Evolutionary conservation across 768 basidiomycete genomes (phyloP).

Genomic region (Tylopilus felleus): DNA sequence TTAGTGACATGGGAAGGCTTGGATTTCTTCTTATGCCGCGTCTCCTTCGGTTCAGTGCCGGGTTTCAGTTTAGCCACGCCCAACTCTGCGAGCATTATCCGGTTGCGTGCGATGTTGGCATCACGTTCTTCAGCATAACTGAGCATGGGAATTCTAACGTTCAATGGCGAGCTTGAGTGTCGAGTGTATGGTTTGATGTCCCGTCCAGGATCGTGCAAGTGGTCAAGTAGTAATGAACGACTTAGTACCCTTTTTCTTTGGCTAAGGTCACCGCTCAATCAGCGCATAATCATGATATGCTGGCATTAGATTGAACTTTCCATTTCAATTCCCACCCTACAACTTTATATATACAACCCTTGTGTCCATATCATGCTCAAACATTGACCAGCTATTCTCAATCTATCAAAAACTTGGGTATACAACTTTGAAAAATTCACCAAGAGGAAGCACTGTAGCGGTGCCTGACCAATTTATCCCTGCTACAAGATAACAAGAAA

Average conservation of each 20-base stretch:
- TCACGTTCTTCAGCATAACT: constrained; percentile 35
- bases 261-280: neutral
- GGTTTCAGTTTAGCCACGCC: constrained; percentile 42
- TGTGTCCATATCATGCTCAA: neutral
- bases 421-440: constrained; percentile 6
- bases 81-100: constrained; percentile 38
- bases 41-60: constrained; percentile 45
- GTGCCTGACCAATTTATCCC: constrained; percentile 8
- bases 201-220: too few relatives aligned
- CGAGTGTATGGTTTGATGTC: neutral
- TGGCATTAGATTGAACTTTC: too few relatives aligned
- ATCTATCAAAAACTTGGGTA: constrained; percentile 14
- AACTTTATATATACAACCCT: too few relatives aligned
- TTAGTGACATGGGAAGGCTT: constrained; percentile 13
- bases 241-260: neutral
- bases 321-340: too few relatives aligned
- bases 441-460: constrained; percentile 2
- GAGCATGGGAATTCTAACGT: constrained; percentile 7
- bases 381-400: neutral
- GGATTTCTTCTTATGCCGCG: constrained; percentile 4
- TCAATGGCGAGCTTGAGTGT: neutral
- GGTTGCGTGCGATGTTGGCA: constrained; percentile 42
- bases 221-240: too few relatives aligned
- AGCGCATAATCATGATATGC: too few relatives aligned
- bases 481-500: constrained; percentile 9